A percentile compares a stretch with the other conserved stretches of the same genome.
phyloP scores from a whole-genome alignment of 1,139 yeast genomes.

The Scheffersomyces lignicola region DNA sequence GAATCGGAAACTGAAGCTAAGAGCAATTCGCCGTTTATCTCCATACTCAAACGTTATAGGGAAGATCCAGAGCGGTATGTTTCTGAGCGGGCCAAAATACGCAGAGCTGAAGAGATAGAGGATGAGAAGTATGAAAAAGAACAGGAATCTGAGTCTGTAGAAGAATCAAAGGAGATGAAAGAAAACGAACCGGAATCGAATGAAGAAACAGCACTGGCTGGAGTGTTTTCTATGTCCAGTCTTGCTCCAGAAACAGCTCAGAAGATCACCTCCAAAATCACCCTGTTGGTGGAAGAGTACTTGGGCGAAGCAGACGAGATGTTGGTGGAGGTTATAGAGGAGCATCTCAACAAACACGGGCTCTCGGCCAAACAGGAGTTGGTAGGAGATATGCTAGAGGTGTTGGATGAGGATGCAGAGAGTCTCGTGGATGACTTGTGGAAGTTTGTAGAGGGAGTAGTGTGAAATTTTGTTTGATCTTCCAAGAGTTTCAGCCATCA shows the following conservation, averaged over 20 bases:
- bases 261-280: constrained; percentile 33
- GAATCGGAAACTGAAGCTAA: constrained; percentile 8
- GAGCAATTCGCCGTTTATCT: constrained; percentile 5
- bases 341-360: constrained; percentile 33
- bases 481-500: too few species aligned
- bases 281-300: constrained; percentile 47
- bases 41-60: constrained; percentile 22
- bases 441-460: constrained; percentile 18
- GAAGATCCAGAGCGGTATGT: constrained; percentile 40
- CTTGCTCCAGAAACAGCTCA: too few species aligned
- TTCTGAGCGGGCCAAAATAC: constrained; percentile 30
- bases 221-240: too few species aligned
- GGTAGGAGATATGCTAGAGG: constrained; percentile 47
- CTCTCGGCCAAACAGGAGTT: constrained; percentile 30
- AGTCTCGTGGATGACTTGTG: constrained; percentile 41
- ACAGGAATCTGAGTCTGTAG: too few species aligned
- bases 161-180: constrained; percentile 27
- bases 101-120: constrained; percentile 32
- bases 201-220: constrained; percentile 5
- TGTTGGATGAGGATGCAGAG: constrained; percentile 58
- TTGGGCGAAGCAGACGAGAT: constrained; percentile 55
- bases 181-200: constrained; percentile 7
- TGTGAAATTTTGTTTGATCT: too few species aligned
- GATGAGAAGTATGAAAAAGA: too few species aligned
- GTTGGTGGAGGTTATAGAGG: constrained; percentile 42